A percentile compares a stretch with the other conserved stretches of the same genome.
Evolutionary conservation across 2,329 filamentous ascomycete genomes (phyloP).

Genomic region (Emericellopsis cladophorae): DNA sequence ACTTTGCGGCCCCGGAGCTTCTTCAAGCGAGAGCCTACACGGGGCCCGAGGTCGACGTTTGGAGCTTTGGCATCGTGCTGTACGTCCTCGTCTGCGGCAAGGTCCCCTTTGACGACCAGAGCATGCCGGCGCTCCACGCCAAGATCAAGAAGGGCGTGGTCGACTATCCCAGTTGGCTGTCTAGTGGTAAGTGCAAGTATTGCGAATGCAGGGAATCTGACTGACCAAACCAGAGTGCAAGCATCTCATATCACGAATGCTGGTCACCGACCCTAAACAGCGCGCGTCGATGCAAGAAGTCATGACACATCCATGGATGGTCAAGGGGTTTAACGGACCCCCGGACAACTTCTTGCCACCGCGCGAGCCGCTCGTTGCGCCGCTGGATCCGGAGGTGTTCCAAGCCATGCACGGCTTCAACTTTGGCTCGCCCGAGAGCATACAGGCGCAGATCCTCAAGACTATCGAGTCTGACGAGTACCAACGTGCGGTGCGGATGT

Average conservation of each 20-base stretch:
- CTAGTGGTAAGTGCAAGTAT: conserved; percentile 51
- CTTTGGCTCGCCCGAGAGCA: conserved; percentile 78
- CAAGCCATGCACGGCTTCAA: conserved; percentile 97
- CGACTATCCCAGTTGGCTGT: conserved; percentile 90
- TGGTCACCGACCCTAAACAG: conserved; percentile 84
- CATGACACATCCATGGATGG: conserved; percentile 91
- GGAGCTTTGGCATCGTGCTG: conserved; percentile 97
- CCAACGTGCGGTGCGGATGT: conserved; percentile 64
- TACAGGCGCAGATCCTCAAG: conserved; percentile 68
- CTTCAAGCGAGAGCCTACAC: conserved; percentile 90
- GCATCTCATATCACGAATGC: conserved; percentile 84
- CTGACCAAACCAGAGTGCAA: conserved; percentile 66
- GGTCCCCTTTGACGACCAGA: conserved; percentile 97
- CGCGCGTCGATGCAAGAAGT: conserved; percentile 83
- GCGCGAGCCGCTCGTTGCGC: conserved; percentile 74
- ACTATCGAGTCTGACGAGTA: conserved; percentile 93
- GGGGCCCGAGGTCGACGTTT: conserved; percentile 91
- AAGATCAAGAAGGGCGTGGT: conserved; percentile 98
- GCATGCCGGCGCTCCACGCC: conserved; percentile 94
- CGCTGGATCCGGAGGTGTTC: conserved; percentile 72
- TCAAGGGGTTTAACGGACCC: conserved; percentile 73
- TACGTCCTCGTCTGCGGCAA: conserved; percentile 97
- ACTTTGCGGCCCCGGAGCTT: conserved; percentile 92
- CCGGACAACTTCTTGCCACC: conserved; percentile 81
- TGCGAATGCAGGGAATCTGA: neutral